A percentile compares a stretch with the other conserved stretches of the same genome.
phyloP scores from a whole-genome alignment of 805 yeast species.

The Starmerella bacillaris region DNA sequence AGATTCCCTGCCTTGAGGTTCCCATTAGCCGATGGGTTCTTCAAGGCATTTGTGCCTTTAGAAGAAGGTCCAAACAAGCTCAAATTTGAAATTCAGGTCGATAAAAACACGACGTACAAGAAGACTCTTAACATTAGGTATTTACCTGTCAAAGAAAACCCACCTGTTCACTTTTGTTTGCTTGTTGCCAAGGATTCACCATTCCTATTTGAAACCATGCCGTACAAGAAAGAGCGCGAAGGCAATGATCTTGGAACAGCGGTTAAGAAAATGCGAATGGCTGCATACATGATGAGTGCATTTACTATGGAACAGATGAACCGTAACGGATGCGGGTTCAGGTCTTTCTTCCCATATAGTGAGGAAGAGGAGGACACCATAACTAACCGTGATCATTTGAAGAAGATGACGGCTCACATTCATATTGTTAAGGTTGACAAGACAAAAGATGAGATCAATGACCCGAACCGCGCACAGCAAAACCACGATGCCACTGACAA shows the following conservation, averaged over 20 bases:
- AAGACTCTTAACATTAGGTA: constrained; percentile 28
- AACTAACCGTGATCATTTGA: constrained; percentile 27
- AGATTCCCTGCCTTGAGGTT: constrained; percentile 50
- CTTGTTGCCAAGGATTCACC: constrained; percentile 63
- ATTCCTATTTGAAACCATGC: constrained; percentile 51
- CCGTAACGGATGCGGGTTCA: constrained; percentile 54
- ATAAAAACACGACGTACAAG: constrained; percentile 4
- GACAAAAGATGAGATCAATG: constrained; percentile 53
- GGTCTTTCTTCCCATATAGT: constrained; percentile 62
- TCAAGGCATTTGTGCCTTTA: constrained; percentile 58
- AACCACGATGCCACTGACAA: constrained; percentile 49
- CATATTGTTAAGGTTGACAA: constrained; percentile 54
- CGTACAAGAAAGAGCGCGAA: constrained; percentile 26
- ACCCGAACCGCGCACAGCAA: constrained; percentile 75
- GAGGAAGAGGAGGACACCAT: constrained; percentile 39
- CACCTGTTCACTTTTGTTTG: constrained; percentile 67
- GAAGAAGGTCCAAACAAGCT: constrained; percentile 51
- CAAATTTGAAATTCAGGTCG: constrained; percentile 26
- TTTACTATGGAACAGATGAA: constrained; percentile 82
- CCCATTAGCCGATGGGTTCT: constrained; percentile 51
- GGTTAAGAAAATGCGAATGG: constrained; percentile 54
- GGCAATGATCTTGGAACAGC: constrained; percentile 57
- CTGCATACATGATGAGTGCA: constrained; percentile 78
- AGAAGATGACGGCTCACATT: constrained; percentile 50
- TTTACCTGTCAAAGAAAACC: constrained; percentile 41